Evolutionary conservation across 2,329 filamentous ascomycete species (phyloP), one percentile per base, ranked within the genome.

Genomic region (Fusarium ambrosium): DNA sequence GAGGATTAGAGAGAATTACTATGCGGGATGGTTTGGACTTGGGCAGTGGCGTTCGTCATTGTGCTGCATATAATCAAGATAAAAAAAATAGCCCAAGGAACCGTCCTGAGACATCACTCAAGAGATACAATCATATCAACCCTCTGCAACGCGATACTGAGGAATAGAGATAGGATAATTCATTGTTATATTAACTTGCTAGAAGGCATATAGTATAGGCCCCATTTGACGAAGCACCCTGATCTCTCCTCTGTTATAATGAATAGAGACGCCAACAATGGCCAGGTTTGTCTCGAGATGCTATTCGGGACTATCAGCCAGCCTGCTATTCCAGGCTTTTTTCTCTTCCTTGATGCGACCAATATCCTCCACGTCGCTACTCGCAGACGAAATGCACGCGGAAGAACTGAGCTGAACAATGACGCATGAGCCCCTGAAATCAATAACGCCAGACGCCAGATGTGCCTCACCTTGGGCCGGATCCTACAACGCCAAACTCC

Each of bases 391-490:
- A 41, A 64, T 32, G 62, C 34, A 41, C 65, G 45, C 59, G 51
- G 67, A 71, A 48, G 32, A 65, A 61, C 58, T 62, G 72, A 69
- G 72, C 77, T 78, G 77, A 65, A 77, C 62, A 78, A 74, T 73
- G 68, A 77, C 67, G 68, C 56, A 77, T 79, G 68, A 79, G 77
- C 64, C 73, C 77, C 65, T 69, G 64, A 72, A 76, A 76, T 72
- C 68, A 70, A 67, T 48, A 72, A 79, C 71, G 56, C 68, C 75
- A 72, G 74, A 73, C 76, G 72, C 77, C 77, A 75, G 66, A 72
- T 78, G 55, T 76, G 70, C 73, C 77, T 79, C 77, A 79, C 77
- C 77, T 79, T 78, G 69, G 68, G 71, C 77, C 70, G 63, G 43
- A 63, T 62, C 75, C 68, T 66, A 63, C 63, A 79, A 79, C 76